Evolutionary conservation across 805 yeast species (phyloP), one percentile per base, ranked within the genome.

Genomic region (Saccharomycopsis malanga): DNA sequence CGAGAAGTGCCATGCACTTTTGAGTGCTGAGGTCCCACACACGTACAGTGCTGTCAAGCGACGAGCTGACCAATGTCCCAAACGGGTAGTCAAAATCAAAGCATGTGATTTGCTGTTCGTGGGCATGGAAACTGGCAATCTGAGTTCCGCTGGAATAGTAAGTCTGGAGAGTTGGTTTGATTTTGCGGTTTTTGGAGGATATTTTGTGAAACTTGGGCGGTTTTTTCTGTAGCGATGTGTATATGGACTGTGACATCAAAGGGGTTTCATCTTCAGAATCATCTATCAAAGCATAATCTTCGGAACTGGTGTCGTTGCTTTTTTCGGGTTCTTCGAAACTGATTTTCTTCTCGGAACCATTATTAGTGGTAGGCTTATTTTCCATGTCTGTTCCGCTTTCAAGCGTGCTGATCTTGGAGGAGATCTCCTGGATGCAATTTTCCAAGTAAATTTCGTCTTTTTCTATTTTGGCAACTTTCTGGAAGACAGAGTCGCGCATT

Each of bases 1-100:
- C 51, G 4, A 40, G 58, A 23, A 52, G 12, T 7, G 48, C 38
- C 4, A 44, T 14, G 22, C 53, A 49, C 41, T 44, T 49, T 12
- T 42, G 37, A 49, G 74, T 69, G 34, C 81, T 74, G 56, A 83
- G 62, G 66, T 88, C 95, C 96, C 96, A 88, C 3, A 88, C 83
- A 53, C 82, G 73, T 3, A 87, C 82, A 0, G 83, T 76, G 59
- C 81, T 85, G 60, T 87, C 95, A 55, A 78, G 65, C 10, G 87
- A 77, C 0, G 95, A 87, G 14, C 89, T 75, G 1, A 87, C 89
- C 61, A 87, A 56, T 1, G 79, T 78, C 2, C 88, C 89, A 62
- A 80, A 83, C 12, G 91, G 91, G 21, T 73, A 67, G 58, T 83
- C 87, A 59, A 83, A 83, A 53, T 80, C 88, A 49, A 83, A 59